Evolutionary conservation across 495 filamentous ascomycete species (phyloP).

Genomic region (Xanthoparmelia taractica): DNA sequence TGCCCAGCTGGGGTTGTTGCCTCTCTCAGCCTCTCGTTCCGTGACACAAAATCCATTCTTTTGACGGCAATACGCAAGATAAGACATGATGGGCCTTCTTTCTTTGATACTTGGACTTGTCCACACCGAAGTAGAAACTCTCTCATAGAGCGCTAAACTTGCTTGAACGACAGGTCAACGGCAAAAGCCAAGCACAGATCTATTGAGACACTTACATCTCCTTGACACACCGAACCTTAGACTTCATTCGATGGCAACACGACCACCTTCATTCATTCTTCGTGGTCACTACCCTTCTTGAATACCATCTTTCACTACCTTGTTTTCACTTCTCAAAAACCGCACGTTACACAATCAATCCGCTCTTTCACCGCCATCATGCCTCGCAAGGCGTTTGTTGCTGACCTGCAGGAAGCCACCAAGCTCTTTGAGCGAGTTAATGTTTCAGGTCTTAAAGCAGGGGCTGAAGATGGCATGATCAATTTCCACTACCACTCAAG

Average conservation of each 20-base stretch:
- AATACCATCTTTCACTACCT: background rate
- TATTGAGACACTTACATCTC: background rate
- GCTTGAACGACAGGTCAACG: background rate
- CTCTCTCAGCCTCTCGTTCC: background rate
- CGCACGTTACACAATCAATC: background rate
- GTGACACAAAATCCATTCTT: too few relatives aligned
- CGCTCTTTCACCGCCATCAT: slow-evolving; percentile 32
- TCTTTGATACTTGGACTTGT: too few relatives aligned
- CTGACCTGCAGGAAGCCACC: slow-evolving; percentile 42
- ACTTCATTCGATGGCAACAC: background rate
- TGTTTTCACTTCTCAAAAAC: background rate
- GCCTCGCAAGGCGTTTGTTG: slow-evolving; percentile 49
- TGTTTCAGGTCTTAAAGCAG: slow-evolving; percentile 43
- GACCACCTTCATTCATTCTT: background rate
- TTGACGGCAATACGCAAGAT: too few relatives aligned
- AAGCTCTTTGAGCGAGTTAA: slow-evolving; percentile 30
- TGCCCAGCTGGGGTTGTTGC: slow-evolving; percentile 9
- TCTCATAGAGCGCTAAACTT: too few relatives aligned
- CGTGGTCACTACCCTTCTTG: background rate
- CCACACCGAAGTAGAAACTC: too few relatives aligned
- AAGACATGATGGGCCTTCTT: too few relatives aligned
- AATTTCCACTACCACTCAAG: slow-evolving; percentile 42
- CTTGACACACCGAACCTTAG: background rate
- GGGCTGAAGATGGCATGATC: slow-evolving; percentile 57
- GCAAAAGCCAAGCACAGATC: background rate